Conservation (phyloP, 1,139 yeast species). For the Pichia sp. region DNA sequence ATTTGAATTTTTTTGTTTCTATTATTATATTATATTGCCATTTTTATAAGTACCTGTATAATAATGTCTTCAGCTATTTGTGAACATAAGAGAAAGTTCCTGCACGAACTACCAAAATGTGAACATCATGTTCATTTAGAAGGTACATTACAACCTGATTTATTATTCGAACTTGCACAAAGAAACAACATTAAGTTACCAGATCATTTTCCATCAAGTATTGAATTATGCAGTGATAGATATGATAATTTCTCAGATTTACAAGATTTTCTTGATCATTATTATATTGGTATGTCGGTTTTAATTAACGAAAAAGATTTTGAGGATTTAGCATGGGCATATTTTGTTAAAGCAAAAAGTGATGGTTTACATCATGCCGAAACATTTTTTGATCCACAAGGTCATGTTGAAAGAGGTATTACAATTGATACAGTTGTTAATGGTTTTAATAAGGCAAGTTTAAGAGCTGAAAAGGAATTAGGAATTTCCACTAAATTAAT, state of each 20-base stretch:
- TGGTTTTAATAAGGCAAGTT: conserved; percentile 62
- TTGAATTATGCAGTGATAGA: conserved; percentile 42
- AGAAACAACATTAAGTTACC: conserved; percentile 58
- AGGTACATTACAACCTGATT: conserved; percentile 71
- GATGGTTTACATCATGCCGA: conserved; percentile 57
- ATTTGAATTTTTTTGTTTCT: not conserved
- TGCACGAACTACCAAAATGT: conserved; percentile 68
- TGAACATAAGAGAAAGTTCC: conserved; percentile 36
- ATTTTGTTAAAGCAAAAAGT: conserved; percentile 51
- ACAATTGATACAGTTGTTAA: conserved; percentile 50
- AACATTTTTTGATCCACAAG: conserved; percentile 79
- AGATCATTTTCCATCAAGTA: conserved; percentile 44
- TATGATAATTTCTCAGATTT: conserved; percentile 57
- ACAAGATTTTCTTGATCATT: conserved; percentile 71
- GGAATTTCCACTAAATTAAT: conserved; percentile 64
- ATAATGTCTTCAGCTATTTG: conserved; percentile 5
- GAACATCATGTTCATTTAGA: conserved; percentile 80
- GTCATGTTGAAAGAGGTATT: conserved; percentile 65
- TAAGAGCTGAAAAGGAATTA: conserved; percentile 47
- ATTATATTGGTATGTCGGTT: conserved; percentile 74
- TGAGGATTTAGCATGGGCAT: conserved; percentile 69
- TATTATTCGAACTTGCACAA: conserved; percentile 58
- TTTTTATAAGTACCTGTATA: not conserved
- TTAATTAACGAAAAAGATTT: conserved; percentile 60
- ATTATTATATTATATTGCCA: not conserved